Base-by-base conservation (phyloP, 306 rosid genomes). In the Vigna hirtella region DNA sequence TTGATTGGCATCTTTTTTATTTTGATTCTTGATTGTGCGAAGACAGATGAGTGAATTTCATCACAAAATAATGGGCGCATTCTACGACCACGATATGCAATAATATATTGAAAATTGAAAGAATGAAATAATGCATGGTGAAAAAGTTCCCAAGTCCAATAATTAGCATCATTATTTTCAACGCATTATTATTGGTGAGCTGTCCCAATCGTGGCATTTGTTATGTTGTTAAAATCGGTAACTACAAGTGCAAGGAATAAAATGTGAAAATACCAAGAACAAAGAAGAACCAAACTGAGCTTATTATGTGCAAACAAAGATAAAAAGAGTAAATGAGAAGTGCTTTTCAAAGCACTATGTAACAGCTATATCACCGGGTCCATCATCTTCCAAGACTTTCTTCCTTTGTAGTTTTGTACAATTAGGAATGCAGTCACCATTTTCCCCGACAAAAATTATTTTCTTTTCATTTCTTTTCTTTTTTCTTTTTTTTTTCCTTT, bases 281-380 rank as follows among this genome's bases (percentile, higher is more conserved):
- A 66, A 69, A 69, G 34, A 66, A 58, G 65, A 69, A 74, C 74
- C 81, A 83, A 83, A 72, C 76, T 64, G 11, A 65, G 66, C 49
- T 42, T 50, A 68, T 79, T 68, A 76, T 84, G 76, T 69, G 84
- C 78, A 71, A 56, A 76, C 69, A 47, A 66, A 58, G n/a, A 47
- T 20, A 50, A n/a, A 69, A 20, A 79, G 65, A 34, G 71, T 34
- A 53, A 70, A 66, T n/a, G 78, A 53, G 32, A 70, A 4, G 34
- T 43, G 71, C 52, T 63, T 70, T 18, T 70, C 66, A 57, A 36
- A 24, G 68, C 73, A 65, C 77, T 74, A 58, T 42, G 50, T 30
- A 72, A 72, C 66, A 59, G 15, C 2, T 55, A 51, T 20, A 79
- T 34, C 50, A 73, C 42, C 57, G 5, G 9, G 24, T 76, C 61